These are phyloP conservation scores for Trichoderma gracile DNA, from an alignment of 2,329 filamentous ascomycete genomes.

Conservation along the genomic window DNA sequence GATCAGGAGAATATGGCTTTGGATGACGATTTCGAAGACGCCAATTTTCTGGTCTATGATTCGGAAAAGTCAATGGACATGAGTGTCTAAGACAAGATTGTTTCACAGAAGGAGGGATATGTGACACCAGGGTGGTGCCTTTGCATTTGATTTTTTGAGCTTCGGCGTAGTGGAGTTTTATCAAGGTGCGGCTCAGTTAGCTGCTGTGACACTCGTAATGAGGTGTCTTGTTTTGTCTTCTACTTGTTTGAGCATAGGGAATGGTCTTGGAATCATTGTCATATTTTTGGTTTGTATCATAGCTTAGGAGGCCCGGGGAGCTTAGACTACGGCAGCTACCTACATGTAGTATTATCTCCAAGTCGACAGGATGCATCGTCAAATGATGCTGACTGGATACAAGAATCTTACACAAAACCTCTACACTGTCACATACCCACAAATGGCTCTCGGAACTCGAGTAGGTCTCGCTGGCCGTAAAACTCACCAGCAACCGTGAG, in stretches of 20 bases:
- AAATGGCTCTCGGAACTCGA: constrained; percentile 70
- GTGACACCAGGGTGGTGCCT: not conserved
- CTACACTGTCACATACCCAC: constrained; percentile 42
- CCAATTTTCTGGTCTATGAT: constrained; percentile 59
- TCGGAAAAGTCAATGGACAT: constrained; percentile 47
- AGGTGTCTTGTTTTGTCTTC: not conserved
- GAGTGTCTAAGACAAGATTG: not conserved
- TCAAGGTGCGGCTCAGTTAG: not conserved
- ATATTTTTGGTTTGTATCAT: not conserved
- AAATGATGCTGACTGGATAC: not conserved
- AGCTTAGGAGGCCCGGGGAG: not conserved
- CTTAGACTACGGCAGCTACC: not conserved
- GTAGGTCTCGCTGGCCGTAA: constrained; percentile 84
- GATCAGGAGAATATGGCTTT: constrained; percentile 52
- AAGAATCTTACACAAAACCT: constrained; percentile 9
- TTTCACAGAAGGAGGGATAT: not conserved
- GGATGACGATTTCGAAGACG: constrained; percentile 66
- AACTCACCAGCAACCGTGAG: constrained; percentile 83
- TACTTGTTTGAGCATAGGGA: not conserved
- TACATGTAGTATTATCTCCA: constrained; percentile 15
- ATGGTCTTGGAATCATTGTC: not conserved
- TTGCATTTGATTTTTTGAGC: not conserved
- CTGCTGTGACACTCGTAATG: not conserved
- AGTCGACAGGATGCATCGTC: not conserved
- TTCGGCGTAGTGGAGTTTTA: constrained; percentile 11